Base-by-base conservation (phyloP, 164 flowering plant species). In the Chimonanthus salicifolius region DNA sequence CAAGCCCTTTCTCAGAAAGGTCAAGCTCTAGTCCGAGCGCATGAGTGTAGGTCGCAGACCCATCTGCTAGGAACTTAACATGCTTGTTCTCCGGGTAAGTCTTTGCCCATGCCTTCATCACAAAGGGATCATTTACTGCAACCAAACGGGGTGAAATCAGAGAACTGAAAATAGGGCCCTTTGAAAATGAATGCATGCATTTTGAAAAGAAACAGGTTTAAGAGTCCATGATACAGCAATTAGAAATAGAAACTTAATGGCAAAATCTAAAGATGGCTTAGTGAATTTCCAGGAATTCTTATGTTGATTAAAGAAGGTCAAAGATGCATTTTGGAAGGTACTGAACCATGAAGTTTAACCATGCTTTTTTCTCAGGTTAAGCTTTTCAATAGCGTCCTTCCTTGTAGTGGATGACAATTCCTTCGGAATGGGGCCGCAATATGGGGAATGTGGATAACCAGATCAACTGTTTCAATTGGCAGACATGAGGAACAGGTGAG, bases 41-140 rank as follows among this genome's bases (percentile, higher is more conserved):
- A 47, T 84, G 87, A 18, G 98, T 90, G 88, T 91, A 95, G 13
- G 70, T 69, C 8, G 83, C 97, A 2, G 96, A 87, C 5, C 97
- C 98, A 82, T 93, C 99, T 47, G 97, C 96, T 1, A 95, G 84
- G 85, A 95, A 93, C 89, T 89, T 91, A 20, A 95, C 90, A 67
- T 87, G 84, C 84, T 93, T 88, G 89, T 88, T 91, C 70, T 90
- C 93, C 3, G 96, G 89, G 85, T 69, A 95, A 2, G 96, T 81
- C 78, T 95, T 88, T 6, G 88, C 87, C 99, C 97, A 93, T 68
- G 89, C 97, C 89, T 86, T 91, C 99, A 93, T 90, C 87, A 95
- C 99, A 74, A 93, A 95, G 3, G 96, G 94, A 69, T 95, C 99
- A 70, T 95, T 95, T 3, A 95, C 99, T 93, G 88, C 83, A 82